Evolutionary conservation across 2,329 filamentous ascomycete species (phyloP), one percentile per base, ranked within the genome.

Genomic region (Colletotrichum higginsianum): DNA sequence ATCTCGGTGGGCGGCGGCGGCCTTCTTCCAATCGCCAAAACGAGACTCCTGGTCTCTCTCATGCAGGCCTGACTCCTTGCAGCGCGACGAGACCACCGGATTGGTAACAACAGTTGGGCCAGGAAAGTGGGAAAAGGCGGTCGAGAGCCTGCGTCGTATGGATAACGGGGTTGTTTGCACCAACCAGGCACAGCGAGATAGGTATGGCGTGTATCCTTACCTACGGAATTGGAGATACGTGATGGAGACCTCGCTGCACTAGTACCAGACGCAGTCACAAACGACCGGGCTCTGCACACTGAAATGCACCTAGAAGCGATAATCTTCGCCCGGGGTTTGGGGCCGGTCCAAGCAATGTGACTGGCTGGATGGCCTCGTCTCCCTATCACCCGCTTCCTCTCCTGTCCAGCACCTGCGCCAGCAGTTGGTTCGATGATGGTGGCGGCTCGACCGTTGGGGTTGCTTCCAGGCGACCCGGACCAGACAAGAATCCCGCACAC

Each of bases 371-470:
- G 65, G 38, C 49, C 21, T 55, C 49, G 26, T 56, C 21, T 42
- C 40, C 61, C 42, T 61, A 55, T 60, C 67, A 56, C 56, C 56
- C 21, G 61, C 46, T 60, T 58, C 52, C 47, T 18, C 61, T 50
- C 61, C 47, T 57, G 40, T 57, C 44, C 52, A 16, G 52, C 42
- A 65, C 42, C 52, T 26, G 38, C 38, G 21, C 38, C 57, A 47
- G 42, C 42, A n/a, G 30, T 38, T 61, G 18, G 18, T 49, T 44
- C 40, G 21, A 66, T 40, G 26, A 30, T 26, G n/a, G 15, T 50
- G 38, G 47, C 57, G 42, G 65, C 50, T 63, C 21, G 35, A 52
- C 35, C n/a, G 30, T 52, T 40, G n/a, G 56, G 57, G 35, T 38
- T 38, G 35, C 35, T 71, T 56, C 42, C 50, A 67, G 44, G 26